Conservation (phyloP, 75 land plant genomes). For the Isoetes taiwanensis region DNA sequence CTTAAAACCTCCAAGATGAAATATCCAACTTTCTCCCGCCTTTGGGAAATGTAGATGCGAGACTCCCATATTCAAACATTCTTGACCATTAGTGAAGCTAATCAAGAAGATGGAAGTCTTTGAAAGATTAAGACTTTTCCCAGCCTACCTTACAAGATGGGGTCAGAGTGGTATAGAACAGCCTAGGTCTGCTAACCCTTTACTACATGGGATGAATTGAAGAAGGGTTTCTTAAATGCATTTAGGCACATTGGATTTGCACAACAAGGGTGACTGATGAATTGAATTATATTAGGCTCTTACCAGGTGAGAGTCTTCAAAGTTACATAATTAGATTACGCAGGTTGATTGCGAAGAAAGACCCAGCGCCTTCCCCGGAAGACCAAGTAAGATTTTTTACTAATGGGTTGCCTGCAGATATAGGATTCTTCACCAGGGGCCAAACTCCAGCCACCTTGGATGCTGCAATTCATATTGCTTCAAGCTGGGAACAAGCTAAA, state of each 20-base stretch:
- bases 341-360: not conserved
- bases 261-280: not conserved
- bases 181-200: not conserved
- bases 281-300: not conserved
- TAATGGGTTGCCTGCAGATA: not conserved
- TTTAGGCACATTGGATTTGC: not conserved
- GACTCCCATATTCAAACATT: not conserved
- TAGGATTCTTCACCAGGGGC: not conserved
- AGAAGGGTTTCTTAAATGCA: not conserved
- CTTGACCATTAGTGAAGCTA: not conserved
- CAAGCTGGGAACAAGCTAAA: not conserved
- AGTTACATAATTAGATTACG: not conserved
- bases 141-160: not conserved
- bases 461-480: not conserved
- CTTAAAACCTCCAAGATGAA: no score
- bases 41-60: no score
- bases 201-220: not conserved
- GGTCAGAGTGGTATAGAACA: not conserved
- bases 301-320: conserved; percentile 1
- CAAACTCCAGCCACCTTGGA: not conserved
- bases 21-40: no score
- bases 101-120: not conserved
- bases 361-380: not conserved
- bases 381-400: not conserved
- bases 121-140: not conserved